These are phyloP conservation scores for Trichaptum fuscoviolaceum DNA, from an alignment of 768 basidiomycete species.

Conservation along the genomic window DNA sequence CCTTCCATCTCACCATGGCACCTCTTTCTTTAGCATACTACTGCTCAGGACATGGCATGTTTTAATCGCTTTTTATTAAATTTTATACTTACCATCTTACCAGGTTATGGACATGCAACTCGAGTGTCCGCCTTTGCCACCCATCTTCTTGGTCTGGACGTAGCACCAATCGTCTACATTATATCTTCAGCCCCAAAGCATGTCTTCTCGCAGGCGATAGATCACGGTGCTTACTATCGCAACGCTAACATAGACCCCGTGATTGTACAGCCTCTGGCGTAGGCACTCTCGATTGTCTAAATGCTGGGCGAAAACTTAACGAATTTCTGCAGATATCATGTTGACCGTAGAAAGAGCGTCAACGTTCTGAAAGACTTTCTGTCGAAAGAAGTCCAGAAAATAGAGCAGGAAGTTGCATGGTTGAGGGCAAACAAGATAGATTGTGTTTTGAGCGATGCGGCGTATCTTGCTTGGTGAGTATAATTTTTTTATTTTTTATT, in stretches of 20 bases:
- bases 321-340: constrained; percentile 46
- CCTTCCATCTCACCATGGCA: not conserved
- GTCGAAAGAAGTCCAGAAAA: constrained; percentile 43
- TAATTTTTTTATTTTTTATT: not conserved
- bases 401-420: constrained; percentile 56
- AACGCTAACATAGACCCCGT: constrained; percentile 74
- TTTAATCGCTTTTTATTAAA: constrained; percentile 3
- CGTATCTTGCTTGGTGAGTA: constrained; percentile 70
- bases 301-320: not conserved
- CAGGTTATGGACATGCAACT: constrained; percentile 82
- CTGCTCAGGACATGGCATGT: constrained; percentile 69
- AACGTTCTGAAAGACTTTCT: constrained; percentile 58
- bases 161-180: constrained; percentile 50
- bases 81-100: not conserved
- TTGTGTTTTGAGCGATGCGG: constrained; percentile 71
- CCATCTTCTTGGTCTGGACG: constrained; percentile 46
- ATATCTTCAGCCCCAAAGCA: constrained; percentile 70
- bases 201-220: constrained; percentile 63
- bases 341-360: constrained; percentile 68
- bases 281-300: constrained; percentile 22
- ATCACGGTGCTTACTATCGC: constrained; percentile 59
- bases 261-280: constrained; percentile 78
- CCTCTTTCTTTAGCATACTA: constrained; percentile 54
- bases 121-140: constrained; percentile 70
- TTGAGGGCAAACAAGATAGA: constrained; percentile 43